Evolutionary conservation across 2,329 filamentous ascomycete genomes (phyloP), one percentile per base, ranked within the genome.

Genomic region (Xylaria polymorpha): DNA sequence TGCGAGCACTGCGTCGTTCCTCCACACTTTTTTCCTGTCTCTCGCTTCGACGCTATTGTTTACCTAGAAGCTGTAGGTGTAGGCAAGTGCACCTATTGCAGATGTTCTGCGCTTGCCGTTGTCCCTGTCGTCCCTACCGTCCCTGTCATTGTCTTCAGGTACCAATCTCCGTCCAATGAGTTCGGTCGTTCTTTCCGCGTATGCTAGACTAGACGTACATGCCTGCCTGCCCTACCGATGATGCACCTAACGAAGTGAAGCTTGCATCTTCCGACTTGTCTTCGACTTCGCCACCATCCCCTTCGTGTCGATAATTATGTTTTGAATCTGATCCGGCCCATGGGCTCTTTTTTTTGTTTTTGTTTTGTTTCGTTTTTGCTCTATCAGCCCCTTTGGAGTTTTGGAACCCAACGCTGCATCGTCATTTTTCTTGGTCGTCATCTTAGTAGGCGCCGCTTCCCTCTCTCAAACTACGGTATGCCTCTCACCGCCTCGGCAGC

Each of bases 371-470:
- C 75, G 50, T 76, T 68, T 69, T 78, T 75, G 74, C 73, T 79
- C 75, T 81, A 71, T 74, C 69, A 67, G 68, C 72, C 67, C 74
- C 67, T 81, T 83, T 80, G 80, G 79, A 79, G 78, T 81, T 81
- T 84, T 84, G 83, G 81, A 80, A 79, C 78, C 77, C 68, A 76
- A 80, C 79, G 76, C 80, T 79, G 74, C 72, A 75, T 78, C 70
- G 74, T 75, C 73, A 73, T 72, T 69, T 66, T 77, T 78, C 75
- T 79, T 79, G 77, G 74, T 67, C 70, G 72, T 75, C 71, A 69
- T 76, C 74, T 75, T 74, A 77, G 68, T 73, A 71, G 71, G 64
- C 72, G 39, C 63, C 68, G 37, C 55, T 64, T 66, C 32, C 67
- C 60, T 68, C 68, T 68, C 68, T 69, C 61, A 32, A 72, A 68